Conservation (phyloP, 139 green algal species). For the Penium margaritaceum region DNA sequence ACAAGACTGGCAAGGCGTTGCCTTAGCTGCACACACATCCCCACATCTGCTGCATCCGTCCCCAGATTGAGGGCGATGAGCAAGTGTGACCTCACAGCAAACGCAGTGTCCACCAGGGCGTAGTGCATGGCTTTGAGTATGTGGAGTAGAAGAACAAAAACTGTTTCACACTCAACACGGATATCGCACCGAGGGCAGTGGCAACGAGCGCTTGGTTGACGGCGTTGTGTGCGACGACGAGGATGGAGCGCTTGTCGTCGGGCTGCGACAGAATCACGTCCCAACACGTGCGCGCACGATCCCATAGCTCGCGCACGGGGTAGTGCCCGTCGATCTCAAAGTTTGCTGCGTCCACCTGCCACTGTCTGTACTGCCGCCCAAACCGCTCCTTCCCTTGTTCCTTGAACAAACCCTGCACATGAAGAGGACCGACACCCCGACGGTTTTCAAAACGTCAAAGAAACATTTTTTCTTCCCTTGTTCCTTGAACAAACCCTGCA, state of each 20-base stretch:
- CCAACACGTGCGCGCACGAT: conserved; percentile 76
- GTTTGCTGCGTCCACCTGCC: conserved; percentile 66
- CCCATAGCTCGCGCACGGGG: conserved; percentile 49
- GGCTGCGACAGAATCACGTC: conserved; percentile 59
- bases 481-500: conserved; percentile 77
- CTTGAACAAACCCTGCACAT: conserved; percentile 77
- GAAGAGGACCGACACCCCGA: too few relatives aligned
- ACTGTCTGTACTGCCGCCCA: conserved; percentile 62
- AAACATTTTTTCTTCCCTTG: too few relatives aligned
- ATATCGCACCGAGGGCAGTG: conserved; percentile 36
- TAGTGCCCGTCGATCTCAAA: conserved; percentile 79
- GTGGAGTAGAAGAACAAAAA: too few relatives aligned
- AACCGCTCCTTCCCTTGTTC: conserved; percentile 66
- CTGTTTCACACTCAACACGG: too few relatives aligned
- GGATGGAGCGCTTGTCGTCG: conserved; percentile 34
- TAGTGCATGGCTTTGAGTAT: too few relatives aligned
- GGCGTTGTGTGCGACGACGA: conserved; percentile 93
- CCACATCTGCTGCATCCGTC: too few relatives aligned
- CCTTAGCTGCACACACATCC: too few relatives aligned
- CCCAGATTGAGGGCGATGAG: too few relatives aligned
- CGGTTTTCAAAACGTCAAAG: too few relatives aligned
- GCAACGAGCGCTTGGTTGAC: conserved; percentile 74
- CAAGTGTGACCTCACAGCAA: too few relatives aligned
- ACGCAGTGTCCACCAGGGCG: too few relatives aligned
- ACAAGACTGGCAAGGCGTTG: too few relatives aligned